Conservation (phyloP, 306 rosid genomes). For the Lupinus albus region DNA sequence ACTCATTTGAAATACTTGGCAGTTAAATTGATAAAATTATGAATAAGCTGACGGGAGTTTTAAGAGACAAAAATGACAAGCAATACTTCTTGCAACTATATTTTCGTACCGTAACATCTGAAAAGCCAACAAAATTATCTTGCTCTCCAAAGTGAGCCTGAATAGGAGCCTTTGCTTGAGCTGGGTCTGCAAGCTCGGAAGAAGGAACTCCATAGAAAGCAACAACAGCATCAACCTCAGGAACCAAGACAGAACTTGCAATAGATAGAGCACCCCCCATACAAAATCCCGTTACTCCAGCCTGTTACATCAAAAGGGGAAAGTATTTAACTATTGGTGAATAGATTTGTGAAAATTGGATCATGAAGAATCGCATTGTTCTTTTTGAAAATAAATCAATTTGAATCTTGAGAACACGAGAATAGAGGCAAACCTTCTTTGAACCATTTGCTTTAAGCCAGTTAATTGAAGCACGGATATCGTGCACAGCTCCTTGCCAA, state of each 20-base stretch:
- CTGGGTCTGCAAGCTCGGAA: conserved; percentile 89
- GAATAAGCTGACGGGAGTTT: neutral
- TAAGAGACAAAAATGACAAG: neutral
- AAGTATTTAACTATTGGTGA: too few species aligned
- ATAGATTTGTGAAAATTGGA: too few species aligned
- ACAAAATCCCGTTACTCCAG: conserved; percentile 94
- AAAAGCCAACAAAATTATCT: conserved; percentile 82
- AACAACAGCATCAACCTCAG: conserved; percentile 84
- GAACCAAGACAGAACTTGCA: conserved; percentile 90
- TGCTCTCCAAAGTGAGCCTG: conserved; percentile 98
- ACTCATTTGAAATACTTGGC: neutral
- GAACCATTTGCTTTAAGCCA: conserved; percentile 96
- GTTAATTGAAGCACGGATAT: conserved; percentile 71
- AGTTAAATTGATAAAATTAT: neutral
- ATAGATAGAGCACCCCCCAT: conserved; percentile 99
- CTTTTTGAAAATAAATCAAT: too few species aligned
- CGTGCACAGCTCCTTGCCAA: conserved; percentile 94
- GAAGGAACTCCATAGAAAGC: conserved; percentile 93
- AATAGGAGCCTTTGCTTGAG: conserved; percentile 82
- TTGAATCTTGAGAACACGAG: neutral
- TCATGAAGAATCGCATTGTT: too few species aligned
- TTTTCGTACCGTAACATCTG: conserved; percentile 78
- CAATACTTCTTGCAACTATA: neutral
- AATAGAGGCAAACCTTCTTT: conserved; percentile 57
- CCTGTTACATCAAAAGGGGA: conserved; percentile 49